These are phyloP conservation scores for Leishmania guyanensis DNA, from an alignment of 208 protist species.

Conservation along the genomic window DNA sequence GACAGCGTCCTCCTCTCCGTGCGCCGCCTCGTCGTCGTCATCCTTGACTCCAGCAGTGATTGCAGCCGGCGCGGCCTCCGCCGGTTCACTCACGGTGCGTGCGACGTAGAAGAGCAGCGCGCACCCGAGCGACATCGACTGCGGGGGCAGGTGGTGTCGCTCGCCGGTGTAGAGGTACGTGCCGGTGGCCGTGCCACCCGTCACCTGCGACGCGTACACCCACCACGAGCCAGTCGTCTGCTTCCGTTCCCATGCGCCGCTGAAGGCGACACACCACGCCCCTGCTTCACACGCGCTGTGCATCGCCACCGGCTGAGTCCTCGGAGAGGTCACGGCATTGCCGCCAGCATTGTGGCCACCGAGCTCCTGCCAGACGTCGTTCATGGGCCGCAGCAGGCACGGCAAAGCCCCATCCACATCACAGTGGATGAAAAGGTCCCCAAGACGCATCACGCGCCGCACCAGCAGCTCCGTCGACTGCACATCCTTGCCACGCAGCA, in stretches of 20 bases:
- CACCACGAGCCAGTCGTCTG: conserved; percentile 94
- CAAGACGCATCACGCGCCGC: conserved; percentile 65
- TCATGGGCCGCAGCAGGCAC: conserved; percentile 93
- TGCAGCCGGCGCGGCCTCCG: background rate
- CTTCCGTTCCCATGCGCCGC: conserved; percentile 95
- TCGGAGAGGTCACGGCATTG: background rate
- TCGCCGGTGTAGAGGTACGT: conserved; percentile 90
- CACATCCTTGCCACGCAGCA: conserved; percentile 94
- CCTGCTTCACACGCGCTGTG: conserved; percentile 90
- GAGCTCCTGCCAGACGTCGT: conserved; percentile 26
- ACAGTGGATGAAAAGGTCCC: conserved; percentile 97
- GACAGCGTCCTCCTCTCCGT: background rate
- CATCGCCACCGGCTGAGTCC: conserved; percentile 39
- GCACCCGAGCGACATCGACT: conserved; percentile 72
- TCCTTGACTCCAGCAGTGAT: too few relatives aligned
- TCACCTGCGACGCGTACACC: conserved; percentile 91
- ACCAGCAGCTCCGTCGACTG: conserved; percentile 97
- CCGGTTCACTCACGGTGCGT: conserved; percentile 27
- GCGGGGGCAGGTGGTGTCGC: conserved; percentile 86
- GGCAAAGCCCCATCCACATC: conserved; percentile 93
- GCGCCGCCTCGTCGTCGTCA: background rate
- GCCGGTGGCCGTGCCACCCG: conserved; percentile 56
- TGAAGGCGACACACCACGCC: conserved; percentile 91
- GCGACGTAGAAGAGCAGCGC: conserved; percentile 65
- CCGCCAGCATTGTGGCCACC: background rate